Base-by-base conservation (phyloP, 768 basidiomycete species). In the Xerocomellus amylosporus region DNA sequence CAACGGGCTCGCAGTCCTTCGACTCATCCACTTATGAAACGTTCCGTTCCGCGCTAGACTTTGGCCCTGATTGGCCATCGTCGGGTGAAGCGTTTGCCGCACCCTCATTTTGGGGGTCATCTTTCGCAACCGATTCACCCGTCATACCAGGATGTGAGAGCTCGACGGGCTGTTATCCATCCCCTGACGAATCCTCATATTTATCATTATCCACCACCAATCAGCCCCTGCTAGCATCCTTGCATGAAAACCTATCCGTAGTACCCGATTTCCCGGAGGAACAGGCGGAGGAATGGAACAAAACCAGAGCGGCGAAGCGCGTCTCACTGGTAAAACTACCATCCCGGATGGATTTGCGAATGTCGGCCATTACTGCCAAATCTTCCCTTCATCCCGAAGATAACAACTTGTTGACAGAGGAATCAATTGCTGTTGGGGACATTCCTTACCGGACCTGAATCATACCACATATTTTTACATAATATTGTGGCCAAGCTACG, bases 281-380 rank as follows among this genome's bases (percentile, higher is more conserved):
- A 67, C 78, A 86, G 69, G 90, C 92, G n/a, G 91, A 93, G 67
- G 86, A 87, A 48, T 94, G 92, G 92, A 77, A 90, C 71, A 85
- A 85, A 68, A 94, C 92, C 2, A 84, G 86, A 45, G 87, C 86
- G 34, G 90, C 89, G 14, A 88, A 90, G 61, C 86, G 91, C 9
- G 92, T 93, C 9, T 93, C 90, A 10, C 75, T 93, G 40, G 87
- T 92, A 41, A 79, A 81, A 54, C 69, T 92, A 24, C 90, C 90
- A 22, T 82, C 87, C 10, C 24, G 24, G 24, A 24, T 24, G 24
- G 73, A 77, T 49, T 65, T 81, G 53, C 69, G 71, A 48, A 60
- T 72, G 46, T 58, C 61, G 10, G 47, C 48, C 30, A 55, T 68
- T 28, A 30, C 61, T 47, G 49, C 61, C 39, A 70, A 58, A 34